phyloP scores from a whole-genome alignment of 495 filamentous ascomycete species.

The Neurospora sp. region DNA sequence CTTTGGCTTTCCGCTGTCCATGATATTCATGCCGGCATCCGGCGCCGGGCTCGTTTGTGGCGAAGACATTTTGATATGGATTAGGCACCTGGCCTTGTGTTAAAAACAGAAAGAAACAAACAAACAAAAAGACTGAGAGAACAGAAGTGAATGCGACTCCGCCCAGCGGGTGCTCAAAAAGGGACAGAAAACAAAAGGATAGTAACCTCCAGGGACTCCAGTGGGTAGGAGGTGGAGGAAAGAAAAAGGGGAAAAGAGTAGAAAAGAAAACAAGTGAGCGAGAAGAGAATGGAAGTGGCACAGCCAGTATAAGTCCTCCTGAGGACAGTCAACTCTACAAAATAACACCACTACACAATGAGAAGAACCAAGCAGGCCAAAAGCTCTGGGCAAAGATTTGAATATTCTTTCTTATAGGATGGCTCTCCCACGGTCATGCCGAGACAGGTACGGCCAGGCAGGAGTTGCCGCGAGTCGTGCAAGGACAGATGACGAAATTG shows the following conservation, averaged over 20 bases:
- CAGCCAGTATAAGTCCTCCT: conserved; percentile 18
- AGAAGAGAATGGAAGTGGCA: conserved; percentile 11
- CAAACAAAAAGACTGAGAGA: conserved; percentile 9
- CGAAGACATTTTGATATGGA: not conserved
- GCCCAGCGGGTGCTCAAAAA: not conserved
- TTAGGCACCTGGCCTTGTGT: conserved; percentile 7
- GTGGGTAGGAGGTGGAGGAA: not conserved
- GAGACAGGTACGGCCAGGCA: conserved; percentile 6
- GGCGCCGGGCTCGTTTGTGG: conserved; percentile 5
- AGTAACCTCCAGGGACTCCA: not conserved
- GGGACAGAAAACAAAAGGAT: conserved; percentile 4
- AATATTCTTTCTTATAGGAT: conserved; percentile 13
- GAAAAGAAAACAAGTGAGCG: conserved; percentile 12
- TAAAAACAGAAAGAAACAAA: conserved; percentile 6
- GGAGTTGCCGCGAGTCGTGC: conserved; percentile 15
- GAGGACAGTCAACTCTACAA: conserved; percentile 10
- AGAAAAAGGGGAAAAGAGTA: conserved; percentile 6
- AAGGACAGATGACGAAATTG: not conserved
- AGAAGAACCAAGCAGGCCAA: conserved; percentile 6
- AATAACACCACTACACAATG: conserved; percentile 1
- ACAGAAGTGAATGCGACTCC: conserved; percentile 1
- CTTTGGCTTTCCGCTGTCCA: conserved; percentile 29
- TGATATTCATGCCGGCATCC: conserved; percentile 3
- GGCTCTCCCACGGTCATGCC: conserved; percentile 1
- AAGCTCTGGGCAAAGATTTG: not conserved